Conservation (phyloP, 345 rosid species). For the Nephelium lappaceum region DNA sequence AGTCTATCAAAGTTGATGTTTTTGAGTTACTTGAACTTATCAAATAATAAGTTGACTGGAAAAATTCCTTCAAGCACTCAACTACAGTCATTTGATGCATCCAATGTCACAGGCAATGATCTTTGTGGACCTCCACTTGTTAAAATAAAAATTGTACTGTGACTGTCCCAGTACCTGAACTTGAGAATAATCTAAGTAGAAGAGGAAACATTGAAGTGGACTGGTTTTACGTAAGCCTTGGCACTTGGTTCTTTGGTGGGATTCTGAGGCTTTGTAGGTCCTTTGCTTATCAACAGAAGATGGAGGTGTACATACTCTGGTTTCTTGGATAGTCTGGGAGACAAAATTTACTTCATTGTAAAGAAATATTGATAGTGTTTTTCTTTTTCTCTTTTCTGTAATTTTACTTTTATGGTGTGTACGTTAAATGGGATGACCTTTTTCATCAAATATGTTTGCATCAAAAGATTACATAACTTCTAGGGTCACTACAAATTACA, state of each 20-base stretch:
- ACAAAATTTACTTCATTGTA: background rate
- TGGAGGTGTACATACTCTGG: background rate
- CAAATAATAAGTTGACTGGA: background rate
- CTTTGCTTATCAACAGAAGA: background rate
- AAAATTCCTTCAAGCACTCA: constrained; percentile 2
- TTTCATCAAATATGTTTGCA: background rate
- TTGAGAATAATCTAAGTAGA: no score
- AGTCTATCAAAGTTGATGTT: background rate
- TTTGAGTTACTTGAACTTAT: background rate
- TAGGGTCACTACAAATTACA: no score
- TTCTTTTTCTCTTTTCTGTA: no score
- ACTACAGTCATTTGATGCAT: background rate
- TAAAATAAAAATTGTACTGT: background rate
- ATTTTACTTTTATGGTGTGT: background rate
- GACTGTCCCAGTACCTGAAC: background rate
- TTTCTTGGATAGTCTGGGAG: background rate
- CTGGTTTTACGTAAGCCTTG: background rate
- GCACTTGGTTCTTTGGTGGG: background rate
- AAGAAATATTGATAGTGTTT: background rate
- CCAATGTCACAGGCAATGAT: background rate
- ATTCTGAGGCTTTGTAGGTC: background rate
- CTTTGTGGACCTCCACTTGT: constrained; percentile 1
- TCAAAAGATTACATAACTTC: no score
- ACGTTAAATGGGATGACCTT: no score
- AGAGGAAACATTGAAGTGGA: background rate